Conservation (phyloP, 352 stramenopile genomes). For the Phytopythium ostracodes region DNA sequence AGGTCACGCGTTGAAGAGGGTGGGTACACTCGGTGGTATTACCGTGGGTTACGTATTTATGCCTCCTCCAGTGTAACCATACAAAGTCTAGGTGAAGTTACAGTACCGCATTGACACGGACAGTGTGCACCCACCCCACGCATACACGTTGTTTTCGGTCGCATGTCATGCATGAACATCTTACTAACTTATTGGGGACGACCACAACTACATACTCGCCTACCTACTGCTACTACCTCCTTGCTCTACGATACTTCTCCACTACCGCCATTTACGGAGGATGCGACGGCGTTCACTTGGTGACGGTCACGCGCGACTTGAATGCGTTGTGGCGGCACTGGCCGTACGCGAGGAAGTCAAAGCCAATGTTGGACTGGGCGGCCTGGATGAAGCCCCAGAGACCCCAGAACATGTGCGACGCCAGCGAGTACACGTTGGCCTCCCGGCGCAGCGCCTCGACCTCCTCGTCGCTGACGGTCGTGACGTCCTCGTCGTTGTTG, state of each 20-base stretch:
- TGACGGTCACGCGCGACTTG: conserved; percentile 50
- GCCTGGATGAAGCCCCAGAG: conserved; percentile 91
- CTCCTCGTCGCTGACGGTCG: conserved; percentile 39
- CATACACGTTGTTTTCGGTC: too few relatives aligned
- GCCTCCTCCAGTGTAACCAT: not conserved
- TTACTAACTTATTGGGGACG: not conserved
- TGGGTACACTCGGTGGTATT: too few relatives aligned
- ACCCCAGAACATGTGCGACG: conserved; percentile 88
- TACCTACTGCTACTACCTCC: not conserved
- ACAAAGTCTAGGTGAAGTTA: too few relatives aligned
- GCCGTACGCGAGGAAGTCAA: conserved; percentile 90
- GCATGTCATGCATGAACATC: not conserved
- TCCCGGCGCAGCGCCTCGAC: conserved; percentile 61
- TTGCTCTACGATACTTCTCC: not conserved
- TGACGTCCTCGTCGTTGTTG: conserved; percentile 19
- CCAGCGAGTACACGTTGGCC: conserved; percentile 82
- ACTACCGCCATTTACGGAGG: not conserved
- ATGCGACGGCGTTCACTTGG: conserved; percentile 18
- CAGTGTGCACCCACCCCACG: too few relatives aligned
- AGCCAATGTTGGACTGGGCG: conserved; percentile 87
- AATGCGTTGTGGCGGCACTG: conserved; percentile 69
- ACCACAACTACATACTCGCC: too few relatives aligned
- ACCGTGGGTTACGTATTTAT: not conserved
- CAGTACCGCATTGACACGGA: too few relatives aligned
- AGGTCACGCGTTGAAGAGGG: not conserved